Evolutionary conservation across 2,329 filamentous ascomycete species (phyloP).

Genomic region (Diaporthe sp.): DNA sequence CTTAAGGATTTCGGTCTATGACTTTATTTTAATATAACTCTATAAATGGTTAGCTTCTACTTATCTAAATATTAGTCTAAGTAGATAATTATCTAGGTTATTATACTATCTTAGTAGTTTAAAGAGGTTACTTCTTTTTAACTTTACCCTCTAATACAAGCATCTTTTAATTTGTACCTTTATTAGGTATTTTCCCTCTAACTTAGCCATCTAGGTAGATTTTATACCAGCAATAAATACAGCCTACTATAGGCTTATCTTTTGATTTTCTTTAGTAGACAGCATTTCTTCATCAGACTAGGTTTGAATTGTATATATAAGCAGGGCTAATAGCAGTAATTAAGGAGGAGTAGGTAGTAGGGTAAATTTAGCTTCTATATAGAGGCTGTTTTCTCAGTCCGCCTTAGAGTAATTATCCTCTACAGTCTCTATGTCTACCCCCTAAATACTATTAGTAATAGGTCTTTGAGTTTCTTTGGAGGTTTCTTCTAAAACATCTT

Average conservation of each 20-base stretch:
- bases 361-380: no score
- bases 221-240: background rate
- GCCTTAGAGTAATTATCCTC: background rate
- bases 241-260: no score
- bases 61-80: no score
- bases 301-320: background rate
- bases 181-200: background rate
- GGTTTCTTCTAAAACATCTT: background rate
- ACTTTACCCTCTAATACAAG: no score
- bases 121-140: no score
- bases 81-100: no score
- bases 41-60: slow-evolving; percentile 45
- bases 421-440: no score
- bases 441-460: no score
- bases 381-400: no score
- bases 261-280: background rate
- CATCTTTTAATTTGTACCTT: background rate
- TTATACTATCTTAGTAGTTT: no score
- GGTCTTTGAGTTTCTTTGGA: no score
- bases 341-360: no score
- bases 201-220: background rate
- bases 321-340: background rate
- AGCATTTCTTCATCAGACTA: background rate
- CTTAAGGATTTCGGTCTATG: background rate
- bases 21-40: background rate